A percentile compares a stretch with the other conserved stretches of the same genome.
These are phyloP conservation scores for Metschnikowia lachancei DNA, from an alignment of 805 yeast species.

Conservation along the genomic window DNA sequence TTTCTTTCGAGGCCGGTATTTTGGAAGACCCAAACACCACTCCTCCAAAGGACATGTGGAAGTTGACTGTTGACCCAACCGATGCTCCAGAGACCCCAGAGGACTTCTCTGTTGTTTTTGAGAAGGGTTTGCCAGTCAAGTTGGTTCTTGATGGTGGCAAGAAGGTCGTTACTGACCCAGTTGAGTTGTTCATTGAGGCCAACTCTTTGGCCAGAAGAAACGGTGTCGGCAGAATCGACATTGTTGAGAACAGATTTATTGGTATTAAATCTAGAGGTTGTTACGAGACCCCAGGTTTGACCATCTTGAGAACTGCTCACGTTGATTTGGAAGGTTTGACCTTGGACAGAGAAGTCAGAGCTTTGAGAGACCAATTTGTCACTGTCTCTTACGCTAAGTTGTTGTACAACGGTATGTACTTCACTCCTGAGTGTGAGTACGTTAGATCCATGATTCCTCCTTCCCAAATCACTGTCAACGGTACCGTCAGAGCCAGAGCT, in stretches of 20 bases:
- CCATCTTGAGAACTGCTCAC: slow-evolving; percentile 89
- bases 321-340: slow-evolving; percentile 96
- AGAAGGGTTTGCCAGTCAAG: slow-evolving; percentile 85
- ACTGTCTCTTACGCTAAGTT: slow-evolving; percentile 87
- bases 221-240: slow-evolving; percentile 99
- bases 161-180: slow-evolving; percentile 73
- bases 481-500: slow-evolving; percentile 88
- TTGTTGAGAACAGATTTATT: slow-evolving; percentile 97
- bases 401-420: slow-evolving; percentile 95
- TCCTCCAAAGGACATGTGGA: slow-evolving; percentile 99
- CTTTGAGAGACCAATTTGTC: slow-evolving; percentile 93
- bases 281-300: slow-evolving; percentile 98
- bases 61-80: slow-evolving; percentile 89
- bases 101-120: slow-evolving; percentile 76
- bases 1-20: slow-evolving; percentile 98
- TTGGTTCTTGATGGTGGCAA: slow-evolving; percentile 64
- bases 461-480: slow-evolving; percentile 93
- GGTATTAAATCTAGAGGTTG: slow-evolving; percentile 99
- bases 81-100: slow-evolving; percentile 96
- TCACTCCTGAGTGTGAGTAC: slow-evolving; percentile 97
- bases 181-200: slow-evolving; percentile 88
- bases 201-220: slow-evolving; percentile 96
- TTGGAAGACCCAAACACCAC: slow-evolving; percentile 98
- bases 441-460: slow-evolving; percentile 91
- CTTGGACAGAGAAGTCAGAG: slow-evolving; percentile 95